These are phyloP conservation scores for Daedalea quercina DNA, from an alignment of 768 basidiomycete species.

Conservation along the genomic window DNA sequence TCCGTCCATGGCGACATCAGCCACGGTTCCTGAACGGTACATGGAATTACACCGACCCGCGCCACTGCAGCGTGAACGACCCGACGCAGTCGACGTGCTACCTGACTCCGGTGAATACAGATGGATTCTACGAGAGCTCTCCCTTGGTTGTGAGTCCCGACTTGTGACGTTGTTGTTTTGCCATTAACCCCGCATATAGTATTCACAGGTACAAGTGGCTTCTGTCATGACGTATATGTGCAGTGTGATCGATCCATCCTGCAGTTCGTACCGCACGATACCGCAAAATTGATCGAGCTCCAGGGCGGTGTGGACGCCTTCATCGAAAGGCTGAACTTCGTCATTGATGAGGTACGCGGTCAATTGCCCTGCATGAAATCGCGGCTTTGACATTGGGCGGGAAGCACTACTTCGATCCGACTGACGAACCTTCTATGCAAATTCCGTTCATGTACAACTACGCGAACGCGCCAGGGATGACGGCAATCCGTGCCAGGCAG, in stretches of 20 bases:
- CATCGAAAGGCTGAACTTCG: constrained; percentile 47
- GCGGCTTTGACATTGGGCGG: not conserved
- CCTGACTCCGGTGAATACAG: constrained; percentile 44
- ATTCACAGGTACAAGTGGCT: constrained; percentile 42
- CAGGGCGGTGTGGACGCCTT: constrained; percentile 54
- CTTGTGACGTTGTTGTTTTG: not conserved
- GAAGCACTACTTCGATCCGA: constrained; percentile 54
- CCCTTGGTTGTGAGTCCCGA: constrained; percentile 41
- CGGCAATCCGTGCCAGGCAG: constrained; percentile 49
- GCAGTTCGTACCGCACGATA: constrained; percentile 62
- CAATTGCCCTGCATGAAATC: not conserved
- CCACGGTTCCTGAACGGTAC: constrained; percentile 49
- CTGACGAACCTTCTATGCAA: constrained; percentile 61
- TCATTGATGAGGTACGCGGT: constrained; percentile 41
- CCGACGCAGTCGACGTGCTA: constrained; percentile 52
- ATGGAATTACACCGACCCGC: constrained; percentile 59
- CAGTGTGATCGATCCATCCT: not conserved
- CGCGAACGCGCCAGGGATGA: constrained; percentile 51
- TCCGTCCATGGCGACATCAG: constrained; percentile 22
- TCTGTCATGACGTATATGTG: not conserved
- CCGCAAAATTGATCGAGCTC: constrained; percentile 50
- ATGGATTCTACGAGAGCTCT: constrained; percentile 63
- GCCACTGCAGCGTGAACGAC: constrained; percentile 61
- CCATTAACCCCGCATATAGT: constrained; percentile 29
- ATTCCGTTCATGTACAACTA: constrained; percentile 72